Conservation (phyloP, 2,329 filamentous ascomycete species). For the Fusarium nygamai region DNA sequence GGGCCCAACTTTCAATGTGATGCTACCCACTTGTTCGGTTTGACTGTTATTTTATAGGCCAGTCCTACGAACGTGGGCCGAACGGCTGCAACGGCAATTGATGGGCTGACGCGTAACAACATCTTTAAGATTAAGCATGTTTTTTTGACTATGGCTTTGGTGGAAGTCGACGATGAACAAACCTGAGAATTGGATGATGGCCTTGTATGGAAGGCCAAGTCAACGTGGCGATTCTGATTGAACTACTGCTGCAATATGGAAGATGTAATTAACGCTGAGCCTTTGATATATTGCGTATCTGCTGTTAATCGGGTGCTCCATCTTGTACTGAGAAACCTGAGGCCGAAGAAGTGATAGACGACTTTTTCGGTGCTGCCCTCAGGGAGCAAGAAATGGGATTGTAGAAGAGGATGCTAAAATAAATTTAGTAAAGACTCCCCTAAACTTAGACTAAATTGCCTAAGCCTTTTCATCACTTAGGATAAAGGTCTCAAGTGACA, state of each 20-base stretch:
- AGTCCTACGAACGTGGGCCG: neutral
- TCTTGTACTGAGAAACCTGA: fast-evolving
- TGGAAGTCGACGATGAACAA: neutral
- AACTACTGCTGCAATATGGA: no score
- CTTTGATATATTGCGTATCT: no score
- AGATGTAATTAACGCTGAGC: fast-evolving
- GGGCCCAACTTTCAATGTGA: neutral
- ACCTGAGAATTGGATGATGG: neutral
- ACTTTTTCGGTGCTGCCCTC: neutral
- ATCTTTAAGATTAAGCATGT: neutral
- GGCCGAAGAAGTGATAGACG: neutral
- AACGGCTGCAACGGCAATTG: neutral
- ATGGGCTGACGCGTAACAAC: neutral
- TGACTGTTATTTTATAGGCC: neutral
- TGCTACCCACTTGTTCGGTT: neutral
- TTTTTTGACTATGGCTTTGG: neutral
- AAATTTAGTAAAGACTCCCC: no score
- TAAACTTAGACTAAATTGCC: no score
- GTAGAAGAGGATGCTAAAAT: no score
- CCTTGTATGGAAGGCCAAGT: neutral
- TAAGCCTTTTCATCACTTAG: no score
- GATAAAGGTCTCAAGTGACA: no score
- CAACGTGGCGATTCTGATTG: fast-evolving
- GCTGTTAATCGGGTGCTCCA: no score
- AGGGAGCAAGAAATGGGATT: no score